A percentile compares a stretch with the other conserved stretches of the same genome.
These are phyloP conservation scores for Allium fistulosum DNA, from an alignment of 106 monocot genomes.

Conservation along the genomic window DNA sequence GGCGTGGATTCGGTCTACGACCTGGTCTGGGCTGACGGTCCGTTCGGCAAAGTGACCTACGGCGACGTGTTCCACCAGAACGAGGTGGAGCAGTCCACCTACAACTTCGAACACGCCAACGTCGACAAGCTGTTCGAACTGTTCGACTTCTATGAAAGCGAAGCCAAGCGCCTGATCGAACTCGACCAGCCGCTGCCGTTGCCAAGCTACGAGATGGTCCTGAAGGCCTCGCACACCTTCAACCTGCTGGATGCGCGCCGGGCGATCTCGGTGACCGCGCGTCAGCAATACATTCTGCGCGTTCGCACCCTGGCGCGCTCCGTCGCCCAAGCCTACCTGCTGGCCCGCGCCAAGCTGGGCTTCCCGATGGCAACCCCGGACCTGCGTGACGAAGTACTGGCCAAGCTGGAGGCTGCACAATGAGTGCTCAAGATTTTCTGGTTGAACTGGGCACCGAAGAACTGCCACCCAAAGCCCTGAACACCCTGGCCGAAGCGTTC, in stretches of 20 bases:
- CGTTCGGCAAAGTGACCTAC: slow-evolving; percentile 73
- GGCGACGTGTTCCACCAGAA: slow-evolving; percentile 80
- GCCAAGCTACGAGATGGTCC: slow-evolving; percentile 77
- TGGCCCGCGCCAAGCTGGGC: too few relatives aligned
- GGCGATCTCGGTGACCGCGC: slow-evolving; percentile 78
- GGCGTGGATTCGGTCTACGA: slow-evolving; percentile 87
- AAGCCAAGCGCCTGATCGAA: slow-evolving; percentile 61
- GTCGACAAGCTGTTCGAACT: slow-evolving; percentile 43
- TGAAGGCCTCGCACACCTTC: slow-evolving; percentile 90
- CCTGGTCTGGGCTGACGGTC: slow-evolving; percentile 79
- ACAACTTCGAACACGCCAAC: slow-evolving; percentile 70
- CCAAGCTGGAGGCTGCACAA: too few relatives aligned
- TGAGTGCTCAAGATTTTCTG: too few relatives aligned
- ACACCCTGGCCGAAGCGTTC: too few relatives aligned
- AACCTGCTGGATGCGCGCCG: slow-evolving; percentile 80
- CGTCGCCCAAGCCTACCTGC: too few relatives aligned
- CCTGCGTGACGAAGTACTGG: too few relatives aligned
- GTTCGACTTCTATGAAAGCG: slow-evolving; percentile 64
- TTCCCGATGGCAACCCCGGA: too few relatives aligned
- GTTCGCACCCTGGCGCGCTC: too few relatives aligned
- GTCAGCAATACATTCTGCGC: slow-evolving; percentile 74
- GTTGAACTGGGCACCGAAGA: too few relatives aligned
- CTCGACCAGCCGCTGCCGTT: slow-evolving; percentile 55
- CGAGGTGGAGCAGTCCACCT: slow-evolving; percentile 85
- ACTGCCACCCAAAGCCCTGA: too few relatives aligned